phyloP scores from a whole-genome alignment of 1,139 yeast species.

The Geotrichum restrictum region DNA sequence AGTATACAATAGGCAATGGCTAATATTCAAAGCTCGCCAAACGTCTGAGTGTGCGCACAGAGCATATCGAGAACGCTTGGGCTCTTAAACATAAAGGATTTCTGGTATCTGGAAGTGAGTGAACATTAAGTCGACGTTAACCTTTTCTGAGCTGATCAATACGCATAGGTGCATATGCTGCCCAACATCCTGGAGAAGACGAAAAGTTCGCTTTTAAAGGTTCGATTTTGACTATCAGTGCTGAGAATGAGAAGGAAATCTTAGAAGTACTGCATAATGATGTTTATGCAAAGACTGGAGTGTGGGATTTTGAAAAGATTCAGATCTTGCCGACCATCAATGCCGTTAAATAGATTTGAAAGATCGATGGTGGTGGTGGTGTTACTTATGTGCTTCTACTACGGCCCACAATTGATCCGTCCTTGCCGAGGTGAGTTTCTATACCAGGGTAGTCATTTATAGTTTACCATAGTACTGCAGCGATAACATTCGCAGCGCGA shows the following conservation, averaged over 20 bases:
- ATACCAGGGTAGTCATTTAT: no score
- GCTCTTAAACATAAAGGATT: constrained; percentile 50
- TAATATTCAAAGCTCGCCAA: constrained; percentile 25
- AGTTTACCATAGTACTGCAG: not conserved
- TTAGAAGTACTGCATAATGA: constrained; percentile 61
- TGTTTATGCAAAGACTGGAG: constrained; percentile 58
- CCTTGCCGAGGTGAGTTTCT: no score
- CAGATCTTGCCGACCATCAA: constrained; percentile 49
- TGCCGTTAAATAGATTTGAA: constrained; percentile 3
- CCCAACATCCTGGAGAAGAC: constrained; percentile 43
- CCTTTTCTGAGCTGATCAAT: not conserved
- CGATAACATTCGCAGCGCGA: no score
- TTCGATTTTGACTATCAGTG: constrained; percentile 59
- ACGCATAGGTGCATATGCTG: constrained; percentile 31
- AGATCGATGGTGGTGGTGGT: no score
- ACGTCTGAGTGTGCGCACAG: constrained; percentile 46
- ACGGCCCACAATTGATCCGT: not conserved
- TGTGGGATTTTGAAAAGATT: constrained; percentile 71
- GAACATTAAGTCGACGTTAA: constrained; percentile 34
- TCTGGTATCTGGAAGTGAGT: constrained; percentile 63
- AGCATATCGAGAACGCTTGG: constrained; percentile 57
- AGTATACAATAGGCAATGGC: not conserved
- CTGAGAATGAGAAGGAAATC: constrained; percentile 60
- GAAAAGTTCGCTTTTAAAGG: constrained; percentile 61
- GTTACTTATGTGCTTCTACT: no score